Base-by-base conservation (phyloP, 2,329 filamentous ascomycete genomes). In the Periglandula ipomoeae region DNA sequence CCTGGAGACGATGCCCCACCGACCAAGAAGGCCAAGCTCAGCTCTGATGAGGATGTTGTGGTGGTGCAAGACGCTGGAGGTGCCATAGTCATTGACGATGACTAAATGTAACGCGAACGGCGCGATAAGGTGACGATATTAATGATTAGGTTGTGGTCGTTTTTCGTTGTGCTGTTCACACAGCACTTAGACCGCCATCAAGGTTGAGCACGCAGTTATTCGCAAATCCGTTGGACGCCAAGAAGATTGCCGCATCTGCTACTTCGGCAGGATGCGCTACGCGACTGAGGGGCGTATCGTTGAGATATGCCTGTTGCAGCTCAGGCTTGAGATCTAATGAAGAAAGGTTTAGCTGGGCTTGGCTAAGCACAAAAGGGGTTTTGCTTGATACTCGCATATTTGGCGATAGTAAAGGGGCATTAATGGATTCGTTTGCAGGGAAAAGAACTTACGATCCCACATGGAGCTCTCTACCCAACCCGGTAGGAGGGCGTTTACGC, bases 131-230 rank as follows among this genome's bases (percentile, higher is more conserved):
- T 19, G 30, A 24, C 26, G 23, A n/a, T 1, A 23, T 5, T 6
- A 9, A 24, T 53, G 30, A 43, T 42, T 41, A 35, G 47, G 47
- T 35, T 6, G 11, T 15, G 30, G 30, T 23, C n/a, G 8, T n/a
- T n/a, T 32, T 50, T 47, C 24, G 32, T n/a, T 51, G 49, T 22
- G 46, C 47, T 49, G 24, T 50, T 74, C 62, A 86, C 57, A 66
- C 66, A 45, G 85, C 86, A 64, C 85, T 89, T 56, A 94, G 65
- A 1, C 89, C 89, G 15, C 89, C 89, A 65, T 95, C 89, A 24
- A 95, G 73, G 63, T 90, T 93, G 46, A 95, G 72, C 45, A 90
- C 75, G 63, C 87, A 93, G 56, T 94, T 94, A 64, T 91, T 91
- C 49, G 88, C 86, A 66, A 91, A 95, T 53, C 78, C 70, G 64